phyloP scores from a whole-genome alignment of 192 early-diverging fungal species.

The Gamsiella multidivaricata region DNA sequence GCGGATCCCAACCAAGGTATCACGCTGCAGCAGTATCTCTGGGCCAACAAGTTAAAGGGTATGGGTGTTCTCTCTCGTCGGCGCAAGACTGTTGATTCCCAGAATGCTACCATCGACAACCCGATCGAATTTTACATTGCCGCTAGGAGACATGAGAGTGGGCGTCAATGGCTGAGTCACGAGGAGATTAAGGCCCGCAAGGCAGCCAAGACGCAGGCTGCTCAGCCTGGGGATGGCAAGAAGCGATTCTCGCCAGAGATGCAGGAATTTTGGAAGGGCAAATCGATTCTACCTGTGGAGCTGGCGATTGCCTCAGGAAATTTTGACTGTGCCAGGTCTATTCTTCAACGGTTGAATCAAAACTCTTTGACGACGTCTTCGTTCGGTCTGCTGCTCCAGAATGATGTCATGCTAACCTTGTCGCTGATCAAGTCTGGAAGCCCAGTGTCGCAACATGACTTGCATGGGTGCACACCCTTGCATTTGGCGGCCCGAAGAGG shows the following conservation, averaged over 20 bases:
- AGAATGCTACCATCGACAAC: conserved; percentile 8
- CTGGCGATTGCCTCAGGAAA: conserved; percentile 49
- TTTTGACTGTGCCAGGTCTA: conserved; percentile 42
- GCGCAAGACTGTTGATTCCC: conserved; percentile 21
- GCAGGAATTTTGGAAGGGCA: conserved; percentile 51
- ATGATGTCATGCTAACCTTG: conserved; percentile 56
- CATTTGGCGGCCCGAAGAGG: conserved; percentile 75
- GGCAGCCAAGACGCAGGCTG: conserved; percentile 5
- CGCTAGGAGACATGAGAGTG: conserved; percentile 40
- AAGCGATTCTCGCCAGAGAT: conserved; percentile 42
- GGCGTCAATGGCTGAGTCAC: conserved; percentile 50
- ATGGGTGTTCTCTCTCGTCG: conserved; percentile 47
- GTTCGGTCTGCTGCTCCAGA: conserved; percentile 51
- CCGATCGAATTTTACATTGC: conserved; percentile 52
- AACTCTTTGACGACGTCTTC: conserved; percentile 28
- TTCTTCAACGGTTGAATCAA: conserved; percentile 43
- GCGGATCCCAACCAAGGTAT: conserved; percentile 55
- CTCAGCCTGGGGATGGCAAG: conserved; percentile 4
- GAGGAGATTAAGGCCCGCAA: conserved; percentile 46
- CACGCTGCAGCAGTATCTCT: conserved; percentile 55
- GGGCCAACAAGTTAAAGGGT: conserved; percentile 51
- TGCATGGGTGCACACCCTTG: conserved; percentile 71
- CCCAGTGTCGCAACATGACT: conserved; percentile 52
- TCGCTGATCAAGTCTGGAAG: conserved; percentile 49
- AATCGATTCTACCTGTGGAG: conserved; percentile 44